A percentile compares a stretch with the other conserved stretches of the same genome.
Evolutionary conservation across 108 stramenopile species (phyloP).

Genomic region (Mayamaea pseudoterrestris): DNA sequence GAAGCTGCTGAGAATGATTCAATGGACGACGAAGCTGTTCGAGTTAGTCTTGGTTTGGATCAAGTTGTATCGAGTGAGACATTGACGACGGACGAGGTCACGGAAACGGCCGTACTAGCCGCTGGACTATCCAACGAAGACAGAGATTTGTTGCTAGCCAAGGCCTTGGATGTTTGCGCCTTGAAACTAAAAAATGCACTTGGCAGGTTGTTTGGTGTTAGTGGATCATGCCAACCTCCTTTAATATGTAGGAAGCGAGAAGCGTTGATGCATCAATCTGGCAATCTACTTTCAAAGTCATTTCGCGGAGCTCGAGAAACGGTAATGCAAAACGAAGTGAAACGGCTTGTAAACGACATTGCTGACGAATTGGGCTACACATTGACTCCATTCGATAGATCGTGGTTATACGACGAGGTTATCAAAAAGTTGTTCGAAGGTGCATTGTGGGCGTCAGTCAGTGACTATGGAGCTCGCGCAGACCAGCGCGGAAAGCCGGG

Average conservation of each 20-base stretch:
- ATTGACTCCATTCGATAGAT: neutral
- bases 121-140: no score
- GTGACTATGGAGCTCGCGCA: constrained; percentile 24
- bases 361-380: neutral
- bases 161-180: neutral
- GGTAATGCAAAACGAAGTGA: constrained; percentile 14
- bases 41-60: neutral
- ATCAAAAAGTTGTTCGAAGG: constrained; percentile 20
- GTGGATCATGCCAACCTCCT: no score
- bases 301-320: constrained; percentile 23
- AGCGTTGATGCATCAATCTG: neutral
- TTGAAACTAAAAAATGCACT: constrained; percentile 3
- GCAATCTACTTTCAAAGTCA: constrained; percentile 13
- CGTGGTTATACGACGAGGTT: neutral
- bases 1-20: no score
- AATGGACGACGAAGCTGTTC: no score
- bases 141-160: no score
- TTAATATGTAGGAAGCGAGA: no score
- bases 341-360: neutral
- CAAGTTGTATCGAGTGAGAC: neutral
- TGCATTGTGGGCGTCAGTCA: constrained; percentile 22
- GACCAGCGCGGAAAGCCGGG: constrained; percentile 29
- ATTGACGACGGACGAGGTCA: no score
- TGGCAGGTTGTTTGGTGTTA: constrained; percentile 17
- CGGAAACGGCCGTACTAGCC: no score